phyloP scores from a whole-genome alignment of 192 early-diverging fungal species.

The Coemansia aciculifera region DNA sequence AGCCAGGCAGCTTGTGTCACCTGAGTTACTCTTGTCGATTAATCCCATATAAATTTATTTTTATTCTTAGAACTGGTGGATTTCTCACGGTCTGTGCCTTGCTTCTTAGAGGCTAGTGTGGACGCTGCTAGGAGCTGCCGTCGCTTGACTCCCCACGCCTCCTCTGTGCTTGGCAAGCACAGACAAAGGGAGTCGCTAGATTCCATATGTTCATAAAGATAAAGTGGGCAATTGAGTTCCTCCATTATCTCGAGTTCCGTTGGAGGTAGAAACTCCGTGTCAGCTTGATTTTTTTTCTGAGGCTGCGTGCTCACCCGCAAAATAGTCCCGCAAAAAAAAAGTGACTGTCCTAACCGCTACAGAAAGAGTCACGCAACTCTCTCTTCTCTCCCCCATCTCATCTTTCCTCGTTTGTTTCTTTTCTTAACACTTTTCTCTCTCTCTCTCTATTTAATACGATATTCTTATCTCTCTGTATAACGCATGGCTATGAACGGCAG shows the following conservation, averaged over 20 bases:
- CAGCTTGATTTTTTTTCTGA: neutral
- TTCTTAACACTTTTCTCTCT: neutral
- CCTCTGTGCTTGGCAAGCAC: neutral
- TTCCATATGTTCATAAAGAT: neutral
- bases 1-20: constrained; percentile 8
- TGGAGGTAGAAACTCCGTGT: neutral
- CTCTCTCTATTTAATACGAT: neutral
- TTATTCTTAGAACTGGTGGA: neutral
- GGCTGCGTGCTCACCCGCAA: neutral
- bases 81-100: constrained; percentile 5
- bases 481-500: neutral
- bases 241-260: constrained; percentile 1
- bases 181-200: neutral
- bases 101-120: constrained; percentile 11
- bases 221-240: neutral
- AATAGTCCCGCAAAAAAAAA: neutral
- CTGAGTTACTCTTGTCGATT: neutral
- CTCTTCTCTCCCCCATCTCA: neutral
- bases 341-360: neutral
- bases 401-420: neutral
- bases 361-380: neutral
- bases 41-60: constrained; percentile 3
- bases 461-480: neutral
- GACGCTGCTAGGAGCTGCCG: neutral
- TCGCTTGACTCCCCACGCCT: neutral